Evolutionary conservation across 306 rosid species (phyloP), one percentile per base, ranked within the genome.

Genomic region (Prunus mongolica): DNA sequence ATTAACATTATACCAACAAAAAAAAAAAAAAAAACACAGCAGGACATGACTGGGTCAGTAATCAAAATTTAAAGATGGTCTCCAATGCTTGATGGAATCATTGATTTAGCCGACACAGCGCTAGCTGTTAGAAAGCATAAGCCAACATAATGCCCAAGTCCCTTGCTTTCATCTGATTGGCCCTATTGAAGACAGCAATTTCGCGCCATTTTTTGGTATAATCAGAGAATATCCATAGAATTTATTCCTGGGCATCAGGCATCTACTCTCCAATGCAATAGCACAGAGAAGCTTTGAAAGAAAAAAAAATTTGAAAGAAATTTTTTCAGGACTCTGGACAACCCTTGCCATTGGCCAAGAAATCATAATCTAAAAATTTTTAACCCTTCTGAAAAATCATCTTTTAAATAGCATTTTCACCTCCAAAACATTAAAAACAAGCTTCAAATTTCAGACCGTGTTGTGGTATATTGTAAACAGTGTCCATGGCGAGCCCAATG

Each of bases 401-500:
- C 28, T 14, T 62, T 69, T 81, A 66, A 80, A 46, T 25, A 46
- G 19, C 32, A 24, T 19, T 54, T 56, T 22, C 27, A 25, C 4
- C 74, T 19, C 11, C 30, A 61, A 30, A 19, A 20, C 15, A 30
- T 75, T 65, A 45, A 58, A 65, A 58, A 52, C 9, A 72, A 71
- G 79, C 32, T 70, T 62, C 44, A 49, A 69, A 16, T 46, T 41
- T 14, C 72, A 51, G 14, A 80, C 57, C 45, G 65, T 38, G 52
- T 78, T 44, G 76, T 32, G 22, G 57, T 20, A 69, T 18, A 24
- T 32, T 57, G 19, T 27, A 65, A 4, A 34, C 20, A 66, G 8
- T 50, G 78, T 57, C 47, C 28, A 83, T 86, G 92, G 91, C 72
- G 30, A 83, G 54, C 24, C 76, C 81, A 78, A 14, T 10, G 60